These are phyloP conservation scores for Persicaria maculosa DNA, from an alignment of 148 eudicot genomes.

Conservation along the genomic window DNA sequence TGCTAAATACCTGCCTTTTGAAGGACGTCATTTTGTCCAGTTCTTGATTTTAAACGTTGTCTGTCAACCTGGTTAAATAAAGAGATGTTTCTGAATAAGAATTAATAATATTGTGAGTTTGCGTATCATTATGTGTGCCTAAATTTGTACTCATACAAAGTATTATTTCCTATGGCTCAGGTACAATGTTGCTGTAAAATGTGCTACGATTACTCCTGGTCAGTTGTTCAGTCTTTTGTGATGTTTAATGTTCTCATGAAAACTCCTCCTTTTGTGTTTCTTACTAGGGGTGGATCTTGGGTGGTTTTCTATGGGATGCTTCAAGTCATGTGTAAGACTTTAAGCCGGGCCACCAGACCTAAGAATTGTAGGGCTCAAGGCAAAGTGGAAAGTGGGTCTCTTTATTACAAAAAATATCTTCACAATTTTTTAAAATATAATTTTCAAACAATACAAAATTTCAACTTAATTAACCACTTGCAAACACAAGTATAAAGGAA, in stretches of 20 bases:
- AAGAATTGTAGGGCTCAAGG: neutral
- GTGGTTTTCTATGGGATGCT: neutral
- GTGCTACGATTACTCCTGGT: constrained; percentile 85
- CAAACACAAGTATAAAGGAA: too few relatives aligned
- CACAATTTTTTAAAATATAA: too few relatives aligned
- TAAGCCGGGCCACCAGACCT: neutral
- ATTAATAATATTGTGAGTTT: neutral
- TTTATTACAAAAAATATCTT: too few relatives aligned
- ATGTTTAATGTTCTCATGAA: neutral
- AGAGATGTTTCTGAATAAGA: neutral
- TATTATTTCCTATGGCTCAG: constrained; percentile 17
- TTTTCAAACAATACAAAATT: too few relatives aligned
- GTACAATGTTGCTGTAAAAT: constrained; percentile 77
- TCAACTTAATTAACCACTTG: too few relatives aligned
- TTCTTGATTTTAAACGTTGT: neutral
- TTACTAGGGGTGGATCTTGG: neutral
- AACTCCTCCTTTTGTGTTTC: neutral
- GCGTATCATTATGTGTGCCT: neutral
- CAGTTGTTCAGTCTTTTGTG: constrained; percentile 15
- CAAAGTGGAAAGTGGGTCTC: too few relatives aligned
- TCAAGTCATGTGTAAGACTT: neutral
- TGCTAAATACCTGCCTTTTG: too few relatives aligned
- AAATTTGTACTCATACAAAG: neutral
- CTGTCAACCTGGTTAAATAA: neutral
- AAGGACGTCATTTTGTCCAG: neutral